Conservation (phyloP, 441 rosid genomes). For the Aquilaria agallochum region DNA sequence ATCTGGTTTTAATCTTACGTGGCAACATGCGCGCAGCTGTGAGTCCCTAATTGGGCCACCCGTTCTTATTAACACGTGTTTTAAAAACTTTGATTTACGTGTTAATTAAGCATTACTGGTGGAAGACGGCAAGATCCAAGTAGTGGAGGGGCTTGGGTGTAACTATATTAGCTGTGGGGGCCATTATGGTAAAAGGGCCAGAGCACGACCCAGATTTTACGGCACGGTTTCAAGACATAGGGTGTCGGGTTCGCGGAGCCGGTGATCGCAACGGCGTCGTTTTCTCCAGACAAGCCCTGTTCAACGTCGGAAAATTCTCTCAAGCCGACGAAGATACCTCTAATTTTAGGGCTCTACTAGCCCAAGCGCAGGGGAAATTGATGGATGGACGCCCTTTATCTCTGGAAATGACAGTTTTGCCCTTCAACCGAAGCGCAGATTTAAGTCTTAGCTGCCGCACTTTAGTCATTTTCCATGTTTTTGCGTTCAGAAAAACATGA, state of each 20-base stretch:
- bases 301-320: constrained; percentile 21
- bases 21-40: constrained; percentile 8
- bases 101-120: constrained; percentile 14
- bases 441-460: too few species aligned
- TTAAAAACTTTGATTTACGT: constrained; percentile 1
- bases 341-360: constrained; percentile 8
- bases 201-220: not conserved
- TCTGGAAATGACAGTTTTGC: not conserved
- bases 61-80: constrained; percentile 22
- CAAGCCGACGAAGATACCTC: constrained; percentile 28
- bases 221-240: constrained; percentile 15
- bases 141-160: not conserved
- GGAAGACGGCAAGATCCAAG: not conserved
- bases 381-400: not conserved
- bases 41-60: constrained; percentile 5
- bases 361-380: not conserved
- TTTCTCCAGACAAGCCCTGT: constrained; percentile 13
- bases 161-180: constrained; percentile 8
- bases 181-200: constrained; percentile 8
- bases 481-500: not conserved
- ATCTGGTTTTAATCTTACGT: not conserved
- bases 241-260: not conserved
- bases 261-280: constrained; percentile 13
- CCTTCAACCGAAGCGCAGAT: not conserved
- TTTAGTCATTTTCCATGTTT: too few species aligned